These are phyloP conservation scores for Aureobasidium subglaciale DNA, from an alignment of 2,329 filamentous ascomycete species.

Conservation along the genomic window DNA sequence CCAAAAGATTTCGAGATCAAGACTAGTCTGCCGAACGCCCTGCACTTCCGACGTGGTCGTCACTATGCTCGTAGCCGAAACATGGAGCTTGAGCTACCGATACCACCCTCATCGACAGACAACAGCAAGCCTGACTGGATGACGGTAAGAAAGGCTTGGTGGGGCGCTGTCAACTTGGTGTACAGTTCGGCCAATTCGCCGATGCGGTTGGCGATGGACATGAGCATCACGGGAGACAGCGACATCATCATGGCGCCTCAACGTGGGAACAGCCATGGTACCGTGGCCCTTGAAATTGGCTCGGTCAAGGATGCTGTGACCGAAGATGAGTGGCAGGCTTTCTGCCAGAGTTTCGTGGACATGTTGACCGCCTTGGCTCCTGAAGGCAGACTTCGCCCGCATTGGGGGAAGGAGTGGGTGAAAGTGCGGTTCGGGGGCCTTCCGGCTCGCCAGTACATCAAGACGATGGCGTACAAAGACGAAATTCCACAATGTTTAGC, in stretches of 20 bases:
- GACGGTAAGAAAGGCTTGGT: constrained; percentile 42
- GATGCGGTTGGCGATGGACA: constrained; percentile 9
- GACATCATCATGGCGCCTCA: constrained; percentile 41
- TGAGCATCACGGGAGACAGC: constrained; percentile 26
- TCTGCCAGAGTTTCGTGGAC: constrained; percentile 36
- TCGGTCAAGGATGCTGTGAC: constrained; percentile 33
- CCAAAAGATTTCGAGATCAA: constrained; percentile 24
- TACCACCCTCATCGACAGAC: constrained; percentile 27
- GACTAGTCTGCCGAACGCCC: constrained; percentile 38
- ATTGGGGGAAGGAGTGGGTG: constrained; percentile 40
- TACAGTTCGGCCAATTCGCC: constrained; percentile 27
- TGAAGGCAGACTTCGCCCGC: constrained; percentile 30
- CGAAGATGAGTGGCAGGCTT: constrained; percentile 32
- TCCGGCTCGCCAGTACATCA: constrained; percentile 29
- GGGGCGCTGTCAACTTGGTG: constrained; percentile 41
- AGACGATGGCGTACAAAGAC: constrained; percentile 33
- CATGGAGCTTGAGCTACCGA: constrained; percentile 37
- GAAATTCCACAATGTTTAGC: constrained; percentile 33
- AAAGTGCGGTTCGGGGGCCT: not conserved
- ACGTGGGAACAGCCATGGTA: constrained; percentile 36
- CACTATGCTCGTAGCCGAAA: constrained; percentile 15
- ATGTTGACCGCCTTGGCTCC: constrained; percentile 26
- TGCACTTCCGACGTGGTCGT: constrained; percentile 36
- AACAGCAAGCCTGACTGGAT: constrained; percentile 33
- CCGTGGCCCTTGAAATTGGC: constrained; percentile 34